Evolutionary conservation across 176 grass and related monocot species (phyloP), one percentile per base, ranked within the genome.

Genomic region (Musa schizocarpa): DNA sequence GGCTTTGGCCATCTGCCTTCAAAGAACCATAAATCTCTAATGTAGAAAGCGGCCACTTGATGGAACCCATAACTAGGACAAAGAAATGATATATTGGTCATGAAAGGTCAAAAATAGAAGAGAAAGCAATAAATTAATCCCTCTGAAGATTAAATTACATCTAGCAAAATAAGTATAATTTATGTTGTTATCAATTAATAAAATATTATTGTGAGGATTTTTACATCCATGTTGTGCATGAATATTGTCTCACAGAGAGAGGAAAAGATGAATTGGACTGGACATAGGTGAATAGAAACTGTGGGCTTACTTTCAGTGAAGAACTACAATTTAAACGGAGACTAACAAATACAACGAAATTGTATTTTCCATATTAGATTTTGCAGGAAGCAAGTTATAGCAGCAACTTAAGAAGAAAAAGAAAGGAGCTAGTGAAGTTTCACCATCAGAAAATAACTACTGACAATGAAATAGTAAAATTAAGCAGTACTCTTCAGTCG

Each of bases 41-140:
- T 65, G 62, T 84, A 74, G 80, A 90, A 84, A 98, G 95, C 9
- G 95, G 95, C 95, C 95, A 98, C 71, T 98, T 98, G 82, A 89
- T 89, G 34, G 95, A 98, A 55, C 95, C 95, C 86, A 98, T 81
- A 4, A 98, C 95, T 98, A 84, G 53, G 75, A 73, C 62, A 69
- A 23, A 9, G 63, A 84, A 81, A 83, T 73, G 54, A 71, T 54
- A 52, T 11, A 58, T 67, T 21, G 65, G 49, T 52, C 52, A 77
- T 81, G 20, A 74, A 11, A 77, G 1, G 7, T n/a, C 13, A 62
- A 62, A 62, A 62, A 58, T 58, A 58, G 2, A 58, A 58, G 11
- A 58, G 17, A 13, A 13, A 61, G 13, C 9, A 61, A 62, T 19
- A 19, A 62, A 17, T 7, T 19, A 62, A 62, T 62, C 57, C 14